Base-by-base conservation (phyloP, 1,139 yeast genomes). In the Debaryomyces sp. region DNA sequence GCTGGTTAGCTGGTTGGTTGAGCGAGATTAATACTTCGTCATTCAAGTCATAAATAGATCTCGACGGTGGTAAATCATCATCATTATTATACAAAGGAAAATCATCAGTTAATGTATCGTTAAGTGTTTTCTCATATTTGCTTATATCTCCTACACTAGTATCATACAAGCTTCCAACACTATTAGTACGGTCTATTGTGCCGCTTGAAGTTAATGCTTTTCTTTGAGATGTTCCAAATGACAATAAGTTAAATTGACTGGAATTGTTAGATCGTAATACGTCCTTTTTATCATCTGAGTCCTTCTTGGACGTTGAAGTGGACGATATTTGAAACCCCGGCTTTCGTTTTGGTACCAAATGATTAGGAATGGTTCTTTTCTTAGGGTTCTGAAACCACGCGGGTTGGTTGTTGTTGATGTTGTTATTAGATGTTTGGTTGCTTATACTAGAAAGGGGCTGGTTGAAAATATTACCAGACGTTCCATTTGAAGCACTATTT, bases 321-420 rank as follows among this genome's bases (percentile, higher is more conserved):
- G 66, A 48, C 12, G 68, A 55, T 23, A 75, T 60, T 47, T 73
- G 80, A 57, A 76, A 75, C 5, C 76, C 77, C 3, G 76, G 66
- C 49, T 75, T 74, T 54, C 73, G 67, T 54, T 71, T 73, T 8
- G 80, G 76, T 6, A 72, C 75, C 47, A 77, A 65, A 53, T 77
- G 81, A 51, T 75, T 84, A 17, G 90, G 89, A 41, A 84, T 80
- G 1, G 80, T 73, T 54, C 89, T 71, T 54, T 79, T 81, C 52
- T 78, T 79, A 17, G 82, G 77, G 52, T 79, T 78, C 45, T 77
- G 79, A 54, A 77, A 75, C 87, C 87, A 83, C 26, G 67, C 58
- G 1, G 84, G 82, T 44, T 63, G 63, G 7, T 46, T 50, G 46
- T 30, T 42, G 37, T 27, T 40, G 27, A 23, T 39, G 17, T 40